Evolutionary conservation across 2,329 filamentous ascomycete species (phyloP).

Genomic region (Tolypocladium album): DNA sequence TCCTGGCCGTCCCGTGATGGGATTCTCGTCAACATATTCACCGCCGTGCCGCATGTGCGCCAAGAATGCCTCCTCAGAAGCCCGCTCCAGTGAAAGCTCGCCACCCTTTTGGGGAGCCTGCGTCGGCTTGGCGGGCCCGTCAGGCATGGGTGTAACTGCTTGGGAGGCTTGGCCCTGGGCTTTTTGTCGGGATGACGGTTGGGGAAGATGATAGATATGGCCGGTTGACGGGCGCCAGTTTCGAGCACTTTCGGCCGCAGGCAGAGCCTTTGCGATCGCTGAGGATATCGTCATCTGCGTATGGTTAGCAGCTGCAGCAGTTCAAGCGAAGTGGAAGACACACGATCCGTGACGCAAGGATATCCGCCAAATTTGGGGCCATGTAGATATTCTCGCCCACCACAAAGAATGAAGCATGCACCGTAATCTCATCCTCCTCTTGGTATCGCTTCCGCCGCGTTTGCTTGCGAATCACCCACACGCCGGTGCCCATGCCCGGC

Average conservation of each 20-base stretch:
- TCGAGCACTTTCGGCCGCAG: constrained; percentile 36
- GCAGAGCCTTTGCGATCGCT: constrained; percentile 40
- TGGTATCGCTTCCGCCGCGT: constrained; percentile 45
- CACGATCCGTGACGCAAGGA: constrained; percentile 49
- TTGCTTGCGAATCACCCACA: constrained; percentile 63
- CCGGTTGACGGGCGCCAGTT: constrained; percentile 45
- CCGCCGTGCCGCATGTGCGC: constrained; percentile 49
- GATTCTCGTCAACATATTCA: constrained; percentile 58
- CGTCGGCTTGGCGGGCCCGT: constrained; percentile 17
- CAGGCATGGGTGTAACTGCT: constrained; percentile 37
- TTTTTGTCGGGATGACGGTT: constrained; percentile 15
- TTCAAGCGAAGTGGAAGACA: constrained; percentile 6
- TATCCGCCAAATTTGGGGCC: constrained; percentile 50
- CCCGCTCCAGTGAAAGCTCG: constrained; percentile 29
- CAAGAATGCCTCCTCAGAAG: constrained; percentile 47
- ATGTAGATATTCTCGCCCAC: constrained; percentile 57
- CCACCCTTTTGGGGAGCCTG: constrained; percentile 24
- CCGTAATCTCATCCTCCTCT: constrained; percentile 46
- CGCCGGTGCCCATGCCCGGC: constrained; percentile 54
- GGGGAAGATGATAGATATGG: constrained; percentile 36
- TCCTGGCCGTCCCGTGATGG: constrained; percentile 54
- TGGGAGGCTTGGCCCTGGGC: constrained; percentile 23
- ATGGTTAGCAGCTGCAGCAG: neutral
- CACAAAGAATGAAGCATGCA: constrained; percentile 53
- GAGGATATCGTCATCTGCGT: constrained; percentile 43